Base-by-base conservation (phyloP, 176 grass and related monocot species). In the barley (Hordeum vulgare) region DNA sequence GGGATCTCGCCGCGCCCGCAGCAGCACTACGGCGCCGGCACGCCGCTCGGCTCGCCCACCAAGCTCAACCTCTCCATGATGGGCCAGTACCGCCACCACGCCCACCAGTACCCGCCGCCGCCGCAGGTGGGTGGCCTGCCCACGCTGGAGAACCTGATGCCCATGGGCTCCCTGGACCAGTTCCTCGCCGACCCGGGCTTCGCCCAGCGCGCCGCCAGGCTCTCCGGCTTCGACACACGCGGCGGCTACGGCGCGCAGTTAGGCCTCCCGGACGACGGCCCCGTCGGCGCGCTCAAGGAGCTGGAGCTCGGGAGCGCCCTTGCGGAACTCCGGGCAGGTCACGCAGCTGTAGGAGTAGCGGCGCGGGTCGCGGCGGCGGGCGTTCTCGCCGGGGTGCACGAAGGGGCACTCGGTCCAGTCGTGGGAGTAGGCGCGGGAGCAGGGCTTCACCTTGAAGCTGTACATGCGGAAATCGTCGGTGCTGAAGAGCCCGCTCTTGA, bases 371-470 rank as follows among this genome's bases (percentile, higher is more conserved):
- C 96, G 89, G 71, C 96, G 89, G 63, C 96, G 88, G 21, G 96
- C 96, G 84, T 98, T 98, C 93, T 98, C 96, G 17, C 96, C 96
- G 1, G 96, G 96, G 76, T 98, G 96, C 8, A 98, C 96, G 83
- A 98, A 98, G 61, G 96, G 96, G 68, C 96, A 98, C 90, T 98
- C 96, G 0, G 96, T 98, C 96, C 96, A 98, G 85, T 98, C 96
- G 68, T 98, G 96, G 18, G 93, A 95, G 88, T 98, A 98, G 45
- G 96, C 96, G 34, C 96, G 90, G 21, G 96, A 98, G 91, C 96
- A 98, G 8, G 96, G 96, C 77, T 95, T 95, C 39, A 98, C 91
- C 85, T 98, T 98, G 91, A 98, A 98, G 71, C 90, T 89, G 81
- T 90, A 98, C 89, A 98, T 98, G 59, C 96, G 91, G 80, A 98